Evolutionary conservation across 2,329 filamentous ascomycete genomes (phyloP), one percentile per base, ranked within the genome.

Genomic region (Aspergillus glaucus): DNA sequence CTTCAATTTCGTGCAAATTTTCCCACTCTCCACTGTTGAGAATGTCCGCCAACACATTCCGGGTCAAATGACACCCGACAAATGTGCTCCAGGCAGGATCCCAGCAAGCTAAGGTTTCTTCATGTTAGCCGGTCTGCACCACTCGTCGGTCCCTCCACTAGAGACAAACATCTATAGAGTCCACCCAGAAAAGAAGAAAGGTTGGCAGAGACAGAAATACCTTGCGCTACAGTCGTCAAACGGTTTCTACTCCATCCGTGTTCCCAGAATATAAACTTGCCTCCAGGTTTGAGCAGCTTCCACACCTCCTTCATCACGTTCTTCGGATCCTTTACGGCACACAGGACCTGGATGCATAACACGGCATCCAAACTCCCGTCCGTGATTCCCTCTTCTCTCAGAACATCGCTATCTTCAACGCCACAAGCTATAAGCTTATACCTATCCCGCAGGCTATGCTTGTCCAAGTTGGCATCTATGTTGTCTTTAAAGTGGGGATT

Each of bases 211-310:
- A 22, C 22, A 68, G 63, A 50, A 75, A 76, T 57, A 58, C 59
- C 55, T 57, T 62, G 59, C 43, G 36, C 58, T 22, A 54, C 40
- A 30, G 47, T 49, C 3, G 70, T 72, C 17, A 66, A 21, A 34
- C 17, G 19, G n/a, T 60, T 36, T 32, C 41, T 37, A 43, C 50
- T 62, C 36, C 39, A 42, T 15, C 46, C 51, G 48, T 76, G 74
- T 52, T 76, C 74, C 69, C 73, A 75, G 47, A 76, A 75, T 22
- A 77, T 61, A 49, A 76, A 70, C 41, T 64, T 67, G 10, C 73
- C 73, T 1, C 73, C 73, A 0, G 73, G 74, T 51, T 70, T 76
- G 39, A 77, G 53, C 24, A 76, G 53, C 45, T 65, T 65, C 52
- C 69, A 71, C n/a, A 75, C 49, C 44, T 49, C 53, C n/a, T 46